phyloP scores from a whole-genome alignment of 2,329 filamentous ascomycete species.

The Parastagonospora avenae region DNA sequence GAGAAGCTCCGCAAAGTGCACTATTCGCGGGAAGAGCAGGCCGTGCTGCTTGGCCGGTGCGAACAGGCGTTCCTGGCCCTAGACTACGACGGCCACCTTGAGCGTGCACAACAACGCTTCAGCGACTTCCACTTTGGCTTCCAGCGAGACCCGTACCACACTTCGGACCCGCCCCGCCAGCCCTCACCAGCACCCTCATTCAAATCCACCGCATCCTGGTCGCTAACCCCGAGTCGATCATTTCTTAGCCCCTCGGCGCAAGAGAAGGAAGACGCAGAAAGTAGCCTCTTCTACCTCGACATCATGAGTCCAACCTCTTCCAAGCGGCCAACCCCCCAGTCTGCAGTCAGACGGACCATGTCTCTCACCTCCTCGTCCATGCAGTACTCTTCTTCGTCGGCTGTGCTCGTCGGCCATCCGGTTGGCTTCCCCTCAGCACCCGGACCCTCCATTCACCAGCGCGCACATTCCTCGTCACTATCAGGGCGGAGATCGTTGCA shows the following conservation, averaged over 20 bases:
- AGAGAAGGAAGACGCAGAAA: constrained; percentile 25
- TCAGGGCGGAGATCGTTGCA: constrained; percentile 36
- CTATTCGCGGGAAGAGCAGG: constrained; percentile 74
- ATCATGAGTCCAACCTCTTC: constrained; percentile 26
- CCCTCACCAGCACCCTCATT: constrained; percentile 13
- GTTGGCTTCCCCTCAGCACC: constrained; percentile 33
- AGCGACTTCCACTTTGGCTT: constrained; percentile 42
- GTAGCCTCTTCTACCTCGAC: constrained; percentile 34
- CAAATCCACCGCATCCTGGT: constrained; percentile 12
- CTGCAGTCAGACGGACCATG: constrained; percentile 62
- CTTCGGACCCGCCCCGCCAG: constrained; percentile 1
- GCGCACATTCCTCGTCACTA: constrained; percentile 36
- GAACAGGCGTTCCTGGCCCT: constrained; percentile 20
- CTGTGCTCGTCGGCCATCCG: constrained; percentile 52
- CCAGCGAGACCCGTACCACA: constrained; percentile 9
- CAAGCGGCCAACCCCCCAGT: constrained; percentile 23
- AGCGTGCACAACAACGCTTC: constrained; percentile 36
- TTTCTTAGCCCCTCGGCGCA: constrained; percentile 11
- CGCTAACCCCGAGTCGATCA: constrained; percentile 24
- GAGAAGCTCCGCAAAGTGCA: constrained; percentile 74
- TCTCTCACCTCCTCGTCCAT: constrained; percentile 73
- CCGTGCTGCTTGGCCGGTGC: constrained; percentile 55
- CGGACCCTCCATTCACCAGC: constrained; percentile 36
- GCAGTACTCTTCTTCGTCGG: constrained; percentile 56
- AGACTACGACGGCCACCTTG: constrained; percentile 5